These are phyloP conservation scores for Tephrocybe sp. DNA, from an alignment of 768 basidiomycete genomes.

Conservation along the genomic window DNA sequence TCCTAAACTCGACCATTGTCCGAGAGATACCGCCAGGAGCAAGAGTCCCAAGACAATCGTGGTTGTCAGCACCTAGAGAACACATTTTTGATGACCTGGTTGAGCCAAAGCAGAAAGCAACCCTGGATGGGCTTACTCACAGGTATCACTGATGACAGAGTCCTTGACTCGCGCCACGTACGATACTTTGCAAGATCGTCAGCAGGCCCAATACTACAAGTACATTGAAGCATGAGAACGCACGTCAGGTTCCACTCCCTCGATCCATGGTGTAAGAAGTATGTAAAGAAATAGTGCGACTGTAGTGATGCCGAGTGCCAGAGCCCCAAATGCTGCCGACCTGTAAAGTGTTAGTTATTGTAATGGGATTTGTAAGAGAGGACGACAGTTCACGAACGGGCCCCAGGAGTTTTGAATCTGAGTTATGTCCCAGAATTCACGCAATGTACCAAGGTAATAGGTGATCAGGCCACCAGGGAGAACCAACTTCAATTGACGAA, in stretches of 20 bases:
- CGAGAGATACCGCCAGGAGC: constrained; percentile 55
- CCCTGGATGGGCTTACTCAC: constrained; percentile 26
- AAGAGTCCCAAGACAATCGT: constrained; percentile 73
- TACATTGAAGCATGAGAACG: constrained; percentile 22
- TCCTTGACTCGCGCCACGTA: constrained; percentile 69
- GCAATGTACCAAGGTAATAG: constrained; percentile 56
- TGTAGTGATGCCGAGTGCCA: constrained; percentile 57
- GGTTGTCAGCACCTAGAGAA: constrained; percentile 49
- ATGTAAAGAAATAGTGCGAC: constrained; percentile 72
- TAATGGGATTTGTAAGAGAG: background rate
- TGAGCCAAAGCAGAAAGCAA: background rate
- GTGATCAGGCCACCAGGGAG: constrained; percentile 66
- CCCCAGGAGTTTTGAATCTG: constrained; percentile 45
- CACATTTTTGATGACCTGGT: background rate
- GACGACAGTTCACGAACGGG: constrained; percentile 37
- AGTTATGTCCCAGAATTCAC: constrained; percentile 44
- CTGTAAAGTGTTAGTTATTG: constrained; percentile 28
- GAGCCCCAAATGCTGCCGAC: constrained; percentile 49
- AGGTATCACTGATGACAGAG: constrained; percentile 67
- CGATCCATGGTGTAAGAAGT: constrained; percentile 61
- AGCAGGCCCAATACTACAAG: background rate
- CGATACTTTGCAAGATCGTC: constrained; percentile 47
- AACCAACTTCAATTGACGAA: constrained; percentile 72
- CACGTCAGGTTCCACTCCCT: constrained; percentile 69
- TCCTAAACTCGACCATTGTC: constrained; percentile 66